Conservation (phyloP, 345 rosid genomes). For the Camelina laxa region DNA sequence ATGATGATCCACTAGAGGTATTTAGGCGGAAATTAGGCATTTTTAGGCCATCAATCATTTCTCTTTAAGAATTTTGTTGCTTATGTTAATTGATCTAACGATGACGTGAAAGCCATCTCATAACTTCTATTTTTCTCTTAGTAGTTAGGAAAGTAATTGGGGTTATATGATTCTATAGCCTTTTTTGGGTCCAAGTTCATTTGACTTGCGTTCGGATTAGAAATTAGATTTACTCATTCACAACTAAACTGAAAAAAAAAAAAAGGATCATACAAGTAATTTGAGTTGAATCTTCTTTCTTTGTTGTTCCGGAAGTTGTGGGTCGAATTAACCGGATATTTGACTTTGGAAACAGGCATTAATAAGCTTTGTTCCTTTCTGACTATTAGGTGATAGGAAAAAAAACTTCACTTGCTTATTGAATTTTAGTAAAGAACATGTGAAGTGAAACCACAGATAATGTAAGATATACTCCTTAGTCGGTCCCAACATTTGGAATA, state of each 20-base stretch:
- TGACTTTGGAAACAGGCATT: not conserved
- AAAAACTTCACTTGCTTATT: not conserved
- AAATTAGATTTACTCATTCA: not conserved
- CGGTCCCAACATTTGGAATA: not conserved
- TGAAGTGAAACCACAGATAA: no score
- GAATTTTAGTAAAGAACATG: not conserved
- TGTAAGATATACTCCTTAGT: no score
- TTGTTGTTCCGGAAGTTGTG: not conserved
- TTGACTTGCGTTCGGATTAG: not conserved
- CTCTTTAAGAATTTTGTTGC: not conserved
- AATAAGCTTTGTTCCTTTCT: no score
- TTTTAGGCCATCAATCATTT: not conserved
- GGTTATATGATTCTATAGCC: not conserved
- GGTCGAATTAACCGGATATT: not conserved
- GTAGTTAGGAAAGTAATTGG: not conserved
- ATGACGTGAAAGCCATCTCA: not conserved
- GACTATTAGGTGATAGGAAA: no score
- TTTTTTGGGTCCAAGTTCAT: not conserved
- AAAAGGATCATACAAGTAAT: not conserved
- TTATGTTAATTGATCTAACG: not conserved
- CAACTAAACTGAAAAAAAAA: not conserved
- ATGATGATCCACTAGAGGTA: no score
- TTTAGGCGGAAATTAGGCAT: conserved; percentile 28
- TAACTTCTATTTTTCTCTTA: not conserved
- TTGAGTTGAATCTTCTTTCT: not conserved